Evolutionary conservation across 2,329 filamentous ascomycete species (phyloP).

Genomic region (Sphaerulina musiva): DNA sequence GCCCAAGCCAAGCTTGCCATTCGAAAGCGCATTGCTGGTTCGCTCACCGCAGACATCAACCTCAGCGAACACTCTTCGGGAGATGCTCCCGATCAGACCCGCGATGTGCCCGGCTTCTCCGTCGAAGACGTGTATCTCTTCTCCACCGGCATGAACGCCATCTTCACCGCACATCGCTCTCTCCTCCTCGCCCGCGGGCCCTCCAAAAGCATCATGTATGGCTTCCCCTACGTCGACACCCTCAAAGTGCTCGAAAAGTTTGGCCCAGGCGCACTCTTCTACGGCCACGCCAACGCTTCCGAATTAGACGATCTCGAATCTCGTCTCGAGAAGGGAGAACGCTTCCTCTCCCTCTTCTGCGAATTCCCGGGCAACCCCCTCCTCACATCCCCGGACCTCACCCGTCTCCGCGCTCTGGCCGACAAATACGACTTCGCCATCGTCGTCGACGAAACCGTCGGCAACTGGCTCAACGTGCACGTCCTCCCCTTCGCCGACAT

Average conservation of each 20-base stretch:
- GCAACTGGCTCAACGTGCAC: conserved; percentile 93
- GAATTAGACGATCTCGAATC: conserved; percentile 80
- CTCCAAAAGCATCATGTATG: conserved; percentile 77
- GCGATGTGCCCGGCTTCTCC: conserved; percentile 56
- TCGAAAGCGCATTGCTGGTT: conserved; percentile 78
- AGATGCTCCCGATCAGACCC: conserved; percentile 32
- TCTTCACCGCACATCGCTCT: conserved; percentile 77
- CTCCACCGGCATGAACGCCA: conserved; percentile 88
- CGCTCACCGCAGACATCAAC: conserved; percentile 66
- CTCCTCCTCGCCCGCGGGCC: conserved; percentile 59
- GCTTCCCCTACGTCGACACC: conserved; percentile 97
- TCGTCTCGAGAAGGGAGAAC: conserved; percentile 64
- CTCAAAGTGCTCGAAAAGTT: conserved; percentile 94
- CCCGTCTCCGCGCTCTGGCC: conserved; percentile 71
- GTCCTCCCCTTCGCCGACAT: conserved; percentile 84
- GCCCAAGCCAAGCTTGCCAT: conserved; percentile 80
- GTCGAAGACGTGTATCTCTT: conserved; percentile 87
- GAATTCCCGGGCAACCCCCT: conserved; percentile 94
- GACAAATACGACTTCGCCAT: conserved; percentile 81
- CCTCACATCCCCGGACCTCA: conserved; percentile 74
- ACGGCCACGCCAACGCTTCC: conserved; percentile 67
- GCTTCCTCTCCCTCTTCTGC: conserved; percentile 77
- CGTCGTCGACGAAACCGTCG: conserved; percentile 92
- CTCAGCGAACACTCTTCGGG: conserved; percentile 44
- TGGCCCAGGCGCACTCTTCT: conserved; percentile 81